These are phyloP conservation scores for Penicillium longicatenatum DNA, from an alignment of 495 filamentous ascomycete species.

Conservation along the genomic window DNA sequence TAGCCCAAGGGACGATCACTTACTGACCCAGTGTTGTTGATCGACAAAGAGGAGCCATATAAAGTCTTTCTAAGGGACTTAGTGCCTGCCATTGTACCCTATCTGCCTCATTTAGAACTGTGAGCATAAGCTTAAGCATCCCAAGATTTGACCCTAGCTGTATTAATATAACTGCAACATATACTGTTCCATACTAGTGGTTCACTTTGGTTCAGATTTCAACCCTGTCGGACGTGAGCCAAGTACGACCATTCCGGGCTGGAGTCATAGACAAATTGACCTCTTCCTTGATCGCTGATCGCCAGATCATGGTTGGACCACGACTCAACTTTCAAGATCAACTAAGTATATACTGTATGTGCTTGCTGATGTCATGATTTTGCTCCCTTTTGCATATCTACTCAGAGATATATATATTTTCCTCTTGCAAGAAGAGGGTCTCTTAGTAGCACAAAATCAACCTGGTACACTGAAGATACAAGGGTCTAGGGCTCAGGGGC, in stretches of 20 bases:
- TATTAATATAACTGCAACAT: background rate
- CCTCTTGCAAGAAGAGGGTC: background rate
- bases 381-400: too few relatives aligned
- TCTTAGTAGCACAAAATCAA: background rate
- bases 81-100: too few relatives aligned
- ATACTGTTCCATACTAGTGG: background rate
- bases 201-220: constrained; percentile 18
- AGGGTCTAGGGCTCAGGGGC: constrained; percentile 10
- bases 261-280: background rate
- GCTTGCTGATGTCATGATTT: background rate
- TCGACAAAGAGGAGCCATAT: background rate
- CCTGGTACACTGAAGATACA: background rate
- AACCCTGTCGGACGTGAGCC: constrained; percentile 16
- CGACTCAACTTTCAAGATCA: too few relatives aligned
- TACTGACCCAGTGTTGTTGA: background rate
- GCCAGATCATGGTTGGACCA: background rate
- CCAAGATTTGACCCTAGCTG: too few relatives aligned
- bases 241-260: constrained; percentile 11
- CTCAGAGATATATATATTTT: background rate
- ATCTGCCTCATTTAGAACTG: too few relatives aligned
- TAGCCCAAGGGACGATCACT: constrained; percentile 6
- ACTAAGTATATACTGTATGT: background rate
- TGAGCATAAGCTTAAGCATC: too few relatives aligned
- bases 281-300: background rate
- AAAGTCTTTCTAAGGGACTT: too few relatives aligned